A percentile compares a stretch with the other conserved stretches of the same genome.
These are phyloP conservation scores for Penicillium lividum DNA, from an alignment of 495 filamentous ascomycete species.

Conservation along the genomic window DNA sequence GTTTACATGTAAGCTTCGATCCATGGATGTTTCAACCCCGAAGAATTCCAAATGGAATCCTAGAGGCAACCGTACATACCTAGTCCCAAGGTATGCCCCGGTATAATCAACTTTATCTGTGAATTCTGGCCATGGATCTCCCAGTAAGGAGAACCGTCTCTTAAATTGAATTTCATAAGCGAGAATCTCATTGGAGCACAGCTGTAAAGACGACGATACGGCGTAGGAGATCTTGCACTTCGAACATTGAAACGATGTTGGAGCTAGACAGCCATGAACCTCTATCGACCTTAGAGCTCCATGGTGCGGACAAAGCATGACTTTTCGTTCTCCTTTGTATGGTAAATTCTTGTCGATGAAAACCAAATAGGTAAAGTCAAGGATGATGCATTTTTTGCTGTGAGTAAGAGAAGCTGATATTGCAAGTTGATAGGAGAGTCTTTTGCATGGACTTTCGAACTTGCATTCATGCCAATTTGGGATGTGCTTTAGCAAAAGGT, in stretches of 20 bases:
- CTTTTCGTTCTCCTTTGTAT: conserved; percentile 3
- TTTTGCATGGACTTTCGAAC: not conserved
- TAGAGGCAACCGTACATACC: not conserved
- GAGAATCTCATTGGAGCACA: conserved; percentile 1
- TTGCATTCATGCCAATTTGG: conserved; percentile 6
- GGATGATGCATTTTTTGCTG: not conserved
- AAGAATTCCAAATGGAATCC: not conserved
- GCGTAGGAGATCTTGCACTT: conserved; percentile 3
- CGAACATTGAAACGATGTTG: not conserved
- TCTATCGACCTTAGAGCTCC: conserved; percentile 2
- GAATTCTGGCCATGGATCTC: not conserved
- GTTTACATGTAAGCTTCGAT: not conserved
- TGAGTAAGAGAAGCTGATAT: conserved; percentile 6
- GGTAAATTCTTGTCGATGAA: conserved; percentile 1
- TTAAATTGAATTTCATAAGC: conserved; percentile 1
- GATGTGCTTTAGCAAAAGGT: not conserved
- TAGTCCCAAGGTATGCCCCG: not conserved
- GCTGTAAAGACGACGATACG: not conserved
- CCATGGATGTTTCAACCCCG: not conserved
- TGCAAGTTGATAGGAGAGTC: not conserved
- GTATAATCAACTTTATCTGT: not conserved
- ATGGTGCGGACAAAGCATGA: conserved; percentile 4
- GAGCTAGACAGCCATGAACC: conserved; percentile 1
- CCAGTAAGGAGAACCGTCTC: conserved; percentile 1
- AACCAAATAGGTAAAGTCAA: conserved; percentile 5